These are phyloP conservation scores for Sutorius eximius DNA, from an alignment of 1,284 basidiomycete species.

Conservation along the genomic window DNA sequence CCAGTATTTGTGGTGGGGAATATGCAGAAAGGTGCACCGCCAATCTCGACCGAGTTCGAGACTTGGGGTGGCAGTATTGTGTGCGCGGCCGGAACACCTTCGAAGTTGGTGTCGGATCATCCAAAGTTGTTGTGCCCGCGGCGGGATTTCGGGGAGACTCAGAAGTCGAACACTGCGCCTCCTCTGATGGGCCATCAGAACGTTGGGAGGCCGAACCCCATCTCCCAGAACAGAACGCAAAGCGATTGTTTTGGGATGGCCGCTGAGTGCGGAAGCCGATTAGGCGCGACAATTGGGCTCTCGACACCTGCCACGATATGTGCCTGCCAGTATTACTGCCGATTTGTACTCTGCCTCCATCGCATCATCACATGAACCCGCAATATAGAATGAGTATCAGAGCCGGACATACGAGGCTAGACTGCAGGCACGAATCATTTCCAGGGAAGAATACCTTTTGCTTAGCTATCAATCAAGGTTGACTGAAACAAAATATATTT, in stretches of 20 bases:
- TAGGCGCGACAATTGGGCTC: neutral
- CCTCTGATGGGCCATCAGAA: constrained; percentile 4
- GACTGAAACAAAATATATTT: neutral
- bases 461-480: neutral
- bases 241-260: neutral
- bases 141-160: neutral
- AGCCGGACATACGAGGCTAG: neutral
- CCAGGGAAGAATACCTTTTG: no score
- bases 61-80: neutral
- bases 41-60: neutral
- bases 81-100: neutral
- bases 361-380: neutral
- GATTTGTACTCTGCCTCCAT: neutral
- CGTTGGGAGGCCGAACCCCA: neutral
- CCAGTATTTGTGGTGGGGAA: neutral
- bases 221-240: neutral
- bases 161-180: neutral
- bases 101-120: neutral
- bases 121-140: neutral
- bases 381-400: neutral
- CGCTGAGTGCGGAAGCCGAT: neutral
- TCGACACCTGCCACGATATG: neutral
- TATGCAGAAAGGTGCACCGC: neutral
- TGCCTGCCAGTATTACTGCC: neutral
- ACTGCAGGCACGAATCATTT: no score